Evolutionary conservation across 2,329 filamentous ascomycete genomes (phyloP), one percentile per base, ranked within the genome.

Genomic region (Diaporthe longicolla): DNA sequence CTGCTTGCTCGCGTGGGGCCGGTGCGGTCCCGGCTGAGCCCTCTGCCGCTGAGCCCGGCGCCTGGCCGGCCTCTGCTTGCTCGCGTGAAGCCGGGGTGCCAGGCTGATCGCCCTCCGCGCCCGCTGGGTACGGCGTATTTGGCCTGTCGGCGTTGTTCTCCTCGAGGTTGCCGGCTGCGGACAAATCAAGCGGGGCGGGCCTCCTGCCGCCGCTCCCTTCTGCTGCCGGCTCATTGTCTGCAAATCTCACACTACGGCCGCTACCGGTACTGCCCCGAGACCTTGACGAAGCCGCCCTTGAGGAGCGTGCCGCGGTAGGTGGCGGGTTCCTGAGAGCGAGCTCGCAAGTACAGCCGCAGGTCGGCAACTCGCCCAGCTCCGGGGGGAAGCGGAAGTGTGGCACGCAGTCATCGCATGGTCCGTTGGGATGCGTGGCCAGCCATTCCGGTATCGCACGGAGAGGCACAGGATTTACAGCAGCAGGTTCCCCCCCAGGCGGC

Each of bases 221-320:
- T 29, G 43, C 32, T 21, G 45, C 45, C 26, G 45, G 13, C 21
- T n/a, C 50, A 13, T 63, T 40, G 43, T 73, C 70, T 26, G 70
- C 63, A 10, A 75, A 75, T 32, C 57, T 70, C 50, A 75, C 73
- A 29, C 45, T 70, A 17, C 71, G 73, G 65, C 48, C n/a, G 24
- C 70, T 63, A 19, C 40, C 24, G n/a, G 21, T 37, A 19, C 40
- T 43, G 40, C 40, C 40, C 26, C 21, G 43, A 32, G 65, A 58
- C n/a, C 29, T 48, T 13, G 66, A 37, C 35, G 50, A 21, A 17
- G n/a, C 57, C 48, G 48, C n/a, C 32, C 63, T 8, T 26, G 63
- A 24, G 11, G 63, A 54, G 13, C 45, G 29, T 29, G 32, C 63
- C 29, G 32, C 32, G 17, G 48, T 26, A n/a, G 19, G 15, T 0